Evolutionary conservation across 2,329 filamentous ascomycete species (phyloP), one percentile per base, ranked within the genome.

Genomic region (Cladosporium velox): DNA sequence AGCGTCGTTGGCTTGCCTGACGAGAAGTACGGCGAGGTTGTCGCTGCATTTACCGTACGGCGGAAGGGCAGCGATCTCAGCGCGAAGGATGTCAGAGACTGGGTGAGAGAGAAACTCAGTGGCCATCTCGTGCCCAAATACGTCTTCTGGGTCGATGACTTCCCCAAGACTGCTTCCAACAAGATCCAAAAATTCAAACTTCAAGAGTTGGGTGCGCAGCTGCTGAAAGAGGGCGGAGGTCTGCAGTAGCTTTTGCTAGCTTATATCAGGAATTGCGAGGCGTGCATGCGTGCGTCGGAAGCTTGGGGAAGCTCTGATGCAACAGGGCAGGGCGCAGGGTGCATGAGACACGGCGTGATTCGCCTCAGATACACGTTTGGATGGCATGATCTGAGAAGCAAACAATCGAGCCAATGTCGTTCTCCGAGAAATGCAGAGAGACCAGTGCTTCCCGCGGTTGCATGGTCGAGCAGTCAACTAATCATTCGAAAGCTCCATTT

Each of bases 181-280:
- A 99, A 99, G 86, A 93, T 98, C 65, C 92, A 97, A 81, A 97
- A 98, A 81, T 97, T 91, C 77, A 94, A 90, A 81, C 77, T 98
- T 73, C 86, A 87, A 74, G 90, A 93, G 18, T 81, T 85, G 73
- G 93, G 87, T 0, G 74, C 85, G 47, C 72, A 80, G 70, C 69
- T 86, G 64, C 68, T 87, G 57, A 77, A 75, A 35, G 77, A 81
- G 34, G 78, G 79, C 0, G 69, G 77, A 57, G 75, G 76, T 14
- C 62, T 70, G 54, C 65, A 70, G 26, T 72, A 63, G 49, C 30
- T 21, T 58, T 15, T 10, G n/a, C 12, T 41, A 41, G 32, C 24
- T 28, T 54, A 14, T 54, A 18, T 18, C 41, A 47, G 41, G 41
- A 47, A 47, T 47, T 55, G 28, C 18, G 32, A 55, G 52, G 55